These are phyloP conservation scores for Drechslera avenae DNA, from an alignment of 2,329 filamentous ascomycete species.

Conservation along the genomic window DNA sequence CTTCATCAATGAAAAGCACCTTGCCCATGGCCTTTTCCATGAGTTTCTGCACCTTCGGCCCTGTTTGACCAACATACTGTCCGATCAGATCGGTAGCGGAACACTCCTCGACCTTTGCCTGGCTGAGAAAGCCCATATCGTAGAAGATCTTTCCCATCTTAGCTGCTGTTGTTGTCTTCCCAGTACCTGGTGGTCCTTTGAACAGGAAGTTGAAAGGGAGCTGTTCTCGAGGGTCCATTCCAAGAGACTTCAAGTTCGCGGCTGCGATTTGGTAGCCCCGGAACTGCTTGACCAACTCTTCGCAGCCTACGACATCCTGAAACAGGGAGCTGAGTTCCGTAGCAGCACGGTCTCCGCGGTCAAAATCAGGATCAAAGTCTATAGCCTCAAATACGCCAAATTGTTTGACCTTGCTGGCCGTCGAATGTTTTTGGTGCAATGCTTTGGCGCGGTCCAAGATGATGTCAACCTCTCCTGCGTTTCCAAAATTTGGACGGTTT, in stretches of 20 bases:
- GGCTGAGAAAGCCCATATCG: constrained; percentile 70
- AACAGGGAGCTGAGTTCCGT: constrained; percentile 60
- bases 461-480: constrained; percentile 76
- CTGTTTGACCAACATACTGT: constrained; percentile 71
- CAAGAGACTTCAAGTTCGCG: constrained; percentile 56
- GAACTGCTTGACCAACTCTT: constrained; percentile 59
- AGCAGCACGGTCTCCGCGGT: constrained; percentile 55
- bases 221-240: constrained; percentile 61
- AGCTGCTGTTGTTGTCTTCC: constrained; percentile 73
- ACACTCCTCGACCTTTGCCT: constrained; percentile 65
- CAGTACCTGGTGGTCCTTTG: constrained; percentile 60
- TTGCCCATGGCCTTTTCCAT: constrained; percentile 68
- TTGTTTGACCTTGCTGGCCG: constrained; percentile 28
- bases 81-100: constrained; percentile 73
- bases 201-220: constrained; percentile 74
- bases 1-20: constrained; percentile 74
- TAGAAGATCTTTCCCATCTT: constrained; percentile 78
- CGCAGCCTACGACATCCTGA: constrained; percentile 63
- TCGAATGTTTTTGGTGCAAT: constrained; percentile 54
- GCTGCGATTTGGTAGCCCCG: constrained; percentile 61
- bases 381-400: constrained; percentile 48
- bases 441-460: constrained; percentile 64
- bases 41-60: constrained; percentile 65
- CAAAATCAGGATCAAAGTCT: constrained; percentile 66
- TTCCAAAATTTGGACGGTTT: constrained; percentile 70